Percentiles rank a stretch among this genome's conserved stretches.
Evolutionary conservation across 1,284 basidiomycete species (phyloP).

Genomic region (Hymenochaete sp.): DNA sequence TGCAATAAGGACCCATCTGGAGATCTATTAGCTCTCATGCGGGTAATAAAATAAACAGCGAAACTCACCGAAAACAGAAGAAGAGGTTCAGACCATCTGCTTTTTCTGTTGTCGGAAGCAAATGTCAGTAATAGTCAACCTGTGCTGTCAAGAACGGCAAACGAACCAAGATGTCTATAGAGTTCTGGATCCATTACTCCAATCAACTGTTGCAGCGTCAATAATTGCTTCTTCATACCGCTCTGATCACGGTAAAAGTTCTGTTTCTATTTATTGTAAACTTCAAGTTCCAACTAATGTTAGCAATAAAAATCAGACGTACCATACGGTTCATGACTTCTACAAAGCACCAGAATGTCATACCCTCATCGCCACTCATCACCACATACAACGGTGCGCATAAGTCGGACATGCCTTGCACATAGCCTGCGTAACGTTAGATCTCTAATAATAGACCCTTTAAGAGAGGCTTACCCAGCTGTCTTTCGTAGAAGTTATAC

Average conservation of each 20-base stretch:
- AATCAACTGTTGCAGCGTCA: slow-evolving; percentile 85
- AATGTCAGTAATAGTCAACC: slow-evolving; percentile 1
- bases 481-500: slow-evolving; percentile 86
- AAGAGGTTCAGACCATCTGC: slow-evolving; percentile 90
- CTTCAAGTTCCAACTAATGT: no score
- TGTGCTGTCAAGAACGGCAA: neutral
- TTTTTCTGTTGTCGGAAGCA: slow-evolving; percentile 51
- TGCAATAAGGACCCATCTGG: slow-evolving; percentile 74
- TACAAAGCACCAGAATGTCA: slow-evolving; percentile 95
- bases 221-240: slow-evolving; percentile 93
- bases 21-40: slow-evolving; percentile 1
- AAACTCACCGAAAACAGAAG: slow-evolving; percentile 85
- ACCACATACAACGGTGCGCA: slow-evolving; percentile 92
- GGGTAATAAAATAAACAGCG: neutral
- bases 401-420: slow-evolving; percentile 97
- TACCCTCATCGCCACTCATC: slow-evolving; percentile 79
- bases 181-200: slow-evolving; percentile 91
- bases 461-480: slow-evolving; percentile 55
- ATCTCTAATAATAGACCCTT: neutral
- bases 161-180: slow-evolving; percentile 74
- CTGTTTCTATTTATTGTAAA: slow-evolving; percentile 54
- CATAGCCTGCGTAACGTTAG: slow-evolving; percentile 54
- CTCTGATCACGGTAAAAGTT: slow-evolving; percentile 96
- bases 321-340: slow-evolving; percentile 94
- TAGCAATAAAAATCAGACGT: no score